Conservation (phyloP, 2,329 filamentous ascomycete species). For the Cladosporium colombiae region DNA sequence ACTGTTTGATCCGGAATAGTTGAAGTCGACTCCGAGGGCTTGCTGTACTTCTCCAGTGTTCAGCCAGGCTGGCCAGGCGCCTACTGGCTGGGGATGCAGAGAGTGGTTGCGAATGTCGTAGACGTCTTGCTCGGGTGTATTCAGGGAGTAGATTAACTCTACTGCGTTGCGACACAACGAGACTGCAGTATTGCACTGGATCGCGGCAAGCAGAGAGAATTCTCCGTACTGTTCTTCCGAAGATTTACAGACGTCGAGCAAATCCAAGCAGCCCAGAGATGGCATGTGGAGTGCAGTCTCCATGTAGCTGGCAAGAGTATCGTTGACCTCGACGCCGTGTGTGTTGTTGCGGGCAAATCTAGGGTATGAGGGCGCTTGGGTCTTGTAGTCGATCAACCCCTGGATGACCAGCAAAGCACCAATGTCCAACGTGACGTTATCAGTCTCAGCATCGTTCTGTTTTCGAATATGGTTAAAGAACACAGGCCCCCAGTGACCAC, state of each 20-base stretch:
- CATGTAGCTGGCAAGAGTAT: conserved; percentile 50
- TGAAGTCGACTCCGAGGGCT: conserved; percentile 59
- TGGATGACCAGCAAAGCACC: conserved; percentile 69
- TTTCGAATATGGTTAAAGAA: conserved; percentile 55
- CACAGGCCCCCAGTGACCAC: conserved; percentile 20
- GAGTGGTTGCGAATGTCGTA: conserved; percentile 57
- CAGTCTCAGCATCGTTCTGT: conserved; percentile 61
- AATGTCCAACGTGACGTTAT: conserved; percentile 55
- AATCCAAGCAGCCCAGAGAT: conserved; percentile 25
- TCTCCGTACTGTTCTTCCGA: background rate
- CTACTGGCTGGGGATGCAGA: conserved; percentile 57
- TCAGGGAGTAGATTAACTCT: background rate
- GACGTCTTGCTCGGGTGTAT: conserved; percentile 22
- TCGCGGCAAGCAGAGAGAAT: background rate
- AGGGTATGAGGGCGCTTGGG: conserved; percentile 60
- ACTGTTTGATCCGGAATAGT: conserved; percentile 52
- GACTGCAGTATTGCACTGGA: background rate
- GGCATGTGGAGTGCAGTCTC: conserved; percentile 34
- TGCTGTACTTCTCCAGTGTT: conserved; percentile 57
- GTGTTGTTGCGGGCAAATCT: conserved; percentile 64
- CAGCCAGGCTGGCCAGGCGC: conserved; percentile 52
- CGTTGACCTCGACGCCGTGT: conserved; percentile 62
- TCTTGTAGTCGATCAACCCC: conserved; percentile 65
- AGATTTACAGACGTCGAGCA: background rate
- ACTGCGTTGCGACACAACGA: background rate